Percentiles rank a stretch among this genome's conserved stretches.
phyloP scores from a whole-genome alignment of 768 basidiomycete species.

The Rhodosporidiobolus odoratus region DNA sequence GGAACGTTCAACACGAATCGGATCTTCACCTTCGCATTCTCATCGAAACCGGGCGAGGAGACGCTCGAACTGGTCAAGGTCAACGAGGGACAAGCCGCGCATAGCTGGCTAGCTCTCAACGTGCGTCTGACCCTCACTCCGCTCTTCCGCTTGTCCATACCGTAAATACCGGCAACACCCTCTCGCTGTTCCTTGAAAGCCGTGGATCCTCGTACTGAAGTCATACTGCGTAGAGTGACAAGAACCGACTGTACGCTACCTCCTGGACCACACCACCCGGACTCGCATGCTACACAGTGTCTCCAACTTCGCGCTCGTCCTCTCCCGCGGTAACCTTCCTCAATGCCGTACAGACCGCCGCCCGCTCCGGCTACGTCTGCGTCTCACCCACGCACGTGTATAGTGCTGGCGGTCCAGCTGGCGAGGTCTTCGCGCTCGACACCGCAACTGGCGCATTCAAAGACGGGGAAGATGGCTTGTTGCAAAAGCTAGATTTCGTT shows the following conservation, averaged over 20 bases:
- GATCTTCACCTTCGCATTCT: conserved; percentile 37
- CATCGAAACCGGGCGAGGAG: neutral
- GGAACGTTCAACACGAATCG: conserved; percentile 38
- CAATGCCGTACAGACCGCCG: conserved; percentile 32
- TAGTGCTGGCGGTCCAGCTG: conserved; percentile 42
- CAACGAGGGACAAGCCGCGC: conserved; percentile 30
- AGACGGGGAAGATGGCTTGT: no score
- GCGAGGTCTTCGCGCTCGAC: conserved; percentile 39
- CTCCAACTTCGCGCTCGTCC: neutral
- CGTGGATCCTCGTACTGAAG: neutral
- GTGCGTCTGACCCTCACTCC: conserved; percentile 5
- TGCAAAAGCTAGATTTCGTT: conserved; percentile 34
- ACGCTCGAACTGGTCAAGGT: conserved; percentile 18
- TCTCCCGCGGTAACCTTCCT: conserved; percentile 28
- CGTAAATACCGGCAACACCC: neutral
- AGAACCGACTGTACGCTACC: conserved; percentile 39
- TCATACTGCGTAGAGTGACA: neutral
- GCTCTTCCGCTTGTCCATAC: neutral
- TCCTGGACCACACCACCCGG: conserved; percentile 41
- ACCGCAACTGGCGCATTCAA: conserved; percentile 36
- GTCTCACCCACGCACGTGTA: conserved; percentile 32
- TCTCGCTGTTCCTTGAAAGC: neutral
- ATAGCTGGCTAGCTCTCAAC: conserved; percentile 38
- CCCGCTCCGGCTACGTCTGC: conserved; percentile 43
- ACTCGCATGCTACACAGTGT: conserved; percentile 39